Evolutionary conservation across 495 filamentous ascomycete genomes (phyloP), one percentile per base, ranked within the genome.

Genomic region (Delitschia confertaspora): DNA sequence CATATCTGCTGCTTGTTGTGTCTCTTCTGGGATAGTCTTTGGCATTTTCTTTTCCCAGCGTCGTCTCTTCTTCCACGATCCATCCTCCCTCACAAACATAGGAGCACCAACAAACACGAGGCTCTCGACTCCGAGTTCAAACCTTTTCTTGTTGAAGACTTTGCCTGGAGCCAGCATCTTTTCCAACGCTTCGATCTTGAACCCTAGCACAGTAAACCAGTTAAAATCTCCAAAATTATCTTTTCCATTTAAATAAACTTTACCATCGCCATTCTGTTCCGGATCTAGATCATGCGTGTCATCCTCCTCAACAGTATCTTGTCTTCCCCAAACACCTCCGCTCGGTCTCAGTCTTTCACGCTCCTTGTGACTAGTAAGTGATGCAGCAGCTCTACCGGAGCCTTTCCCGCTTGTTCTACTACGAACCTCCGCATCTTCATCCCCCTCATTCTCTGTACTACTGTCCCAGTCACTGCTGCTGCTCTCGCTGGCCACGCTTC

Each of bases 91-190:
- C 29, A 91, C 79, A 60, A 88, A 89, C 26, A 94, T 76, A 11
- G 91, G 91, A 65, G 83, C 85, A 2, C 88, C 84, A 6, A 95
- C 71, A 57, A 91, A 94, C 32, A 80, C 77, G 33, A 91, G 64
- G 44, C 84, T 83, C 55, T 95, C 87, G 4, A 96, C 69, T 3
- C 79, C 81, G 36, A 95, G 69, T 58, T 95, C 87, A 58, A 95
- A 95, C 11, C 79, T 78, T 47, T 76, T 76, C 66, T 91, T 89
- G 58, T 93, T 84, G 65, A 80, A 88, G n/a, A 78, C 75, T 35
- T 74, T 67, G 38, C 76, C 74, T 8, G 91, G 91, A 27, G 81
- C 86, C 39, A 98, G 64, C 31, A 98, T 63, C 49, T 82, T 89
- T 57, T 87, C 85, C 55, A 95, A 77, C 21, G 85, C 82, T 38